A percentile compares a stretch with the other conserved stretches of the same genome.
Conservation (phyloP, 2,329 filamentous ascomycete species). For the Sporothrix schenckii region DNA sequence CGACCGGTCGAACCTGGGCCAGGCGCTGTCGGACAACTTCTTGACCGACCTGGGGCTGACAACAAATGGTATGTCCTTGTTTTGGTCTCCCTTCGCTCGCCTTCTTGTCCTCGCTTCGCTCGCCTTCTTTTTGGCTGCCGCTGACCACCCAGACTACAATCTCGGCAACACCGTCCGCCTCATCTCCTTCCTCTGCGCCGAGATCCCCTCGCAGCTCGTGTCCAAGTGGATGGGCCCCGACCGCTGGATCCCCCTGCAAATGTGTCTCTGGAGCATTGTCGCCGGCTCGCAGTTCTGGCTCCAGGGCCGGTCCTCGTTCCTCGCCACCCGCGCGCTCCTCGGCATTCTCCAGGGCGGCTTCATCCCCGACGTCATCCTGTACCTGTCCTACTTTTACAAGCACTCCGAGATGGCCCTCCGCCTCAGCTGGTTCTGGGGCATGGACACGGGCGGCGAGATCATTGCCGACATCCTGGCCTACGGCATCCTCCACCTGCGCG, state of each 20-base stretch:
- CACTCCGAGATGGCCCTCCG: constrained; percentile 47
- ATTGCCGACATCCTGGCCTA: constrained; percentile 47
- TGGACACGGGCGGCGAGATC: constrained; percentile 46
- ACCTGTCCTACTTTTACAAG: constrained; percentile 49
- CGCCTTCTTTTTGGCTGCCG: no score
- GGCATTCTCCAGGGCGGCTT: constrained; percentile 48
- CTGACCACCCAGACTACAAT: constrained; percentile 47
- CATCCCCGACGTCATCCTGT: constrained; percentile 45
- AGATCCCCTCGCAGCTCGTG: constrained; percentile 65
- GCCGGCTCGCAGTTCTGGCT: constrained; percentile 40
- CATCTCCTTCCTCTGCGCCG: constrained; percentile 55
- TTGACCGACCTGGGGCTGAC: constrained; percentile 48
- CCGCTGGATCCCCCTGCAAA: constrained; percentile 62
- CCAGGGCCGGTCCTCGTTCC: not conserved
- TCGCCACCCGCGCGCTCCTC: constrained; percentile 5
- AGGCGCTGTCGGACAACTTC: constrained; percentile 55
- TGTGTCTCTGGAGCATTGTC: constrained; percentile 59
- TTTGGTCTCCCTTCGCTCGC: no score
- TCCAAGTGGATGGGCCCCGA: constrained; percentile 62
- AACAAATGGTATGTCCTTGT: constrained; percentile 47
- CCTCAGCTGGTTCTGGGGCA: constrained; percentile 49
- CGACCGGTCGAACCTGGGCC: constrained; percentile 52
- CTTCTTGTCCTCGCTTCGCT: no score
- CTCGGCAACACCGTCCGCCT: constrained; percentile 56
- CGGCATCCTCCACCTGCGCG: constrained; percentile 48